A percentile compares a stretch with the other conserved stretches of the same genome.
Evolutionary conservation across 768 basidiomycete species (phyloP).

Genomic region (Lactarius sanguifluus): DNA sequence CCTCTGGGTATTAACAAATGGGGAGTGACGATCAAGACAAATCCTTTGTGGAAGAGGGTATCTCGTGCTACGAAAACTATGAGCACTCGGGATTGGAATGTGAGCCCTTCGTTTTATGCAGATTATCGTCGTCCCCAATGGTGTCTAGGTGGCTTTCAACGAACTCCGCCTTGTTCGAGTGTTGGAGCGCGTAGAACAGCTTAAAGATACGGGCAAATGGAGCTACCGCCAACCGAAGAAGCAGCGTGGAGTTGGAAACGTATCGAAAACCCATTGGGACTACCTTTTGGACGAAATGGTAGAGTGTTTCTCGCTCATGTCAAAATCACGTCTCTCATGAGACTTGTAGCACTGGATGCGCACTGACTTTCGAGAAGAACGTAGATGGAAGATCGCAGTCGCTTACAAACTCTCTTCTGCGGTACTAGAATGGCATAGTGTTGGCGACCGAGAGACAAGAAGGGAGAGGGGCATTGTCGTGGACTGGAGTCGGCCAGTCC

Average conservation of each 20-base stretch:
- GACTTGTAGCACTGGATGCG: conserved; percentile 90
- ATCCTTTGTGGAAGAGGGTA: conserved; percentile 72
- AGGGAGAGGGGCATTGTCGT: conserved; percentile 64
- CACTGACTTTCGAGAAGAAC: conserved; percentile 91
- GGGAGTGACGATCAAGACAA: conserved; percentile 72
- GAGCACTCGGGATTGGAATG: conserved; percentile 79
- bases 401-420: conserved; percentile 82
- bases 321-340: conserved; percentile 2
- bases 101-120: conserved; percentile 40
- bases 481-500: conserved; percentile 56
- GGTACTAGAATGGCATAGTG: conserved; percentile 85
- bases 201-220: conserved; percentile 83
- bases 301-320: conserved; percentile 32
- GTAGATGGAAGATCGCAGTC: conserved; percentile 84
- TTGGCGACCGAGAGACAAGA: conserved; percentile 62
- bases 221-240: conserved; percentile 95
- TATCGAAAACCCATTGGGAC: conserved; percentile 90
- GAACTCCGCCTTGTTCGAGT: conserved; percentile 79
- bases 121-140: conserved; percentile 3
- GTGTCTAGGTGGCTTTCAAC: conserved; percentile 64
- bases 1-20: conserved; percentile 62
- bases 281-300: conserved; percentile 97
- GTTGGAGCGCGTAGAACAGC: conserved; percentile 78
- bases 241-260: conserved; percentile 73
- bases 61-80: conserved; percentile 73